phyloP scores from a whole-genome alignment of 202 grass and related monocot species.

The Thinopyrum obtusiflorum region DNA sequence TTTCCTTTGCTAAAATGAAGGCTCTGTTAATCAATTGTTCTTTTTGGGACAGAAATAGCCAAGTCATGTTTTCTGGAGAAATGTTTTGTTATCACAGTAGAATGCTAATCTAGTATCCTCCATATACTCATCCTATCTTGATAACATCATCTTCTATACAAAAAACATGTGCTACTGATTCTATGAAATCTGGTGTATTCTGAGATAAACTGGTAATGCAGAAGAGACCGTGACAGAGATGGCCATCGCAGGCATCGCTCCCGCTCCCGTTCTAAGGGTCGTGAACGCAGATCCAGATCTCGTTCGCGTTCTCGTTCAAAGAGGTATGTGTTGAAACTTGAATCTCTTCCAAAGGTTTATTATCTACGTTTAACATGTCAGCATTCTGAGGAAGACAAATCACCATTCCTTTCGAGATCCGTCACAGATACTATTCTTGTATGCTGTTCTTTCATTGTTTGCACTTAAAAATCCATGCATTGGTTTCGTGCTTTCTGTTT shows the following conservation, averaged over 20 bases:
- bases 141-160: background rate
- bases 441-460: background rate
- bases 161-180: background rate
- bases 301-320: constrained; percentile 44
- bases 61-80: background rate
- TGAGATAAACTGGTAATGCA: constrained; percentile 23
- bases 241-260: constrained; percentile 66
- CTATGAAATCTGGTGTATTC: constrained; percentile 13
- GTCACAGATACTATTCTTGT: background rate
- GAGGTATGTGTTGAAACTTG: constrained; percentile 14
- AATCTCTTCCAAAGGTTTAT: background rate
- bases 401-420: background rate
- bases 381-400: background rate
- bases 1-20: background rate
- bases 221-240: constrained; percentile 67
- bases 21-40: background rate
- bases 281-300: constrained; percentile 38
- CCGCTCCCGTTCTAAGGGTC: constrained; percentile 70
- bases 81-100: background rate
- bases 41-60: background rate
- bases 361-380: background rate
- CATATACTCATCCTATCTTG: background rate
- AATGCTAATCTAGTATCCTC: background rate
- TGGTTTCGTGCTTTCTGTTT: background rate
- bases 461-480: background rate